These are phyloP conservation scores for Thalassiosira sp. DNA, from an alignment of 352 stramenopile genomes.

Conservation along the genomic window DNA sequence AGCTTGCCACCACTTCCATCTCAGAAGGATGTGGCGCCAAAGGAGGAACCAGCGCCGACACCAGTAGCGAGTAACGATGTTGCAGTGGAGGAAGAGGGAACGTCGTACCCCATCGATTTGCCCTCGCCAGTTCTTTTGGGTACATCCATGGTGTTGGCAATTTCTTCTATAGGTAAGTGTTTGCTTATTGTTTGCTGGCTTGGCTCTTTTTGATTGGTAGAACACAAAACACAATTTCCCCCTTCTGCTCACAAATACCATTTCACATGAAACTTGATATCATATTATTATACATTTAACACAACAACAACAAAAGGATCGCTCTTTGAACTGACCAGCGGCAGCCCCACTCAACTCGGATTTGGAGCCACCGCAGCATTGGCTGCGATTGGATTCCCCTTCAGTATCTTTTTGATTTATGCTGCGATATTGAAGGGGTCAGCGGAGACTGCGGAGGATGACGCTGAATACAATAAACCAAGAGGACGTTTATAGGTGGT, in stretches of 20 bases:
- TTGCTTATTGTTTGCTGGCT: not conserved
- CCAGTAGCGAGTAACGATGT: not conserved
- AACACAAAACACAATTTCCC: too few relatives aligned
- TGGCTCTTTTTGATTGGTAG: too few relatives aligned
- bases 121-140: constrained; percentile 72
- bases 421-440: constrained; percentile 71
- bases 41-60: not conserved
- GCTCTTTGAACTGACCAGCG: constrained; percentile 64
- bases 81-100: not conserved
- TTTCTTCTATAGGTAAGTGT: constrained; percentile 63
- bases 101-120: constrained; percentile 65
- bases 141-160: constrained; percentile 74
- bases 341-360: constrained; percentile 33
- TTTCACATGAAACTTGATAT: not conserved
- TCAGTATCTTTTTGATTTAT: constrained; percentile 73
- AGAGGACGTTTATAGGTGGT: too few relatives aligned
- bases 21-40: not conserved
- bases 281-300: not conserved
- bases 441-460: constrained; percentile 77
- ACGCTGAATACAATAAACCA: constrained; percentile 48
- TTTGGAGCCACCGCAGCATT: constrained; percentile 57
- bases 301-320: constrained; percentile 51
- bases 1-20: constrained; percentile 23
- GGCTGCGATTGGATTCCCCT: constrained; percentile 54
- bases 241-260: too few relatives aligned